A percentile compares a stretch with the other conserved stretches of the same genome.
These are phyloP conservation scores for Ophiocytium majus DNA, from an alignment of 352 stramenopile genomes.

Conservation along the genomic window DNA sequence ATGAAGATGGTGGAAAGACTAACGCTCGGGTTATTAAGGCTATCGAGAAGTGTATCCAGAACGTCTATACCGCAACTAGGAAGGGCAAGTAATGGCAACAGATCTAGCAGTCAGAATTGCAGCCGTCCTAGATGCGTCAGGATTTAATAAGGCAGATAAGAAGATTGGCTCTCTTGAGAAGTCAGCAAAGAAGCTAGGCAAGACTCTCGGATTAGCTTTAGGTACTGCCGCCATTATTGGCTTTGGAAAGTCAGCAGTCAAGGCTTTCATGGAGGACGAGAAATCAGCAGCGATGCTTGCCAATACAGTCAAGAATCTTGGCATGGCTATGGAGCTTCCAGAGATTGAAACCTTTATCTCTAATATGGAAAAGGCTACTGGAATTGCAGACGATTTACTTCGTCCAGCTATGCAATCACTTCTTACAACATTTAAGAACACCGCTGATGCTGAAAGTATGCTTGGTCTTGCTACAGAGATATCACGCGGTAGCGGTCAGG, in stretches of 20 bases:
- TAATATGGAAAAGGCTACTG: background rate
- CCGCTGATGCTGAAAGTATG: too few species aligned
- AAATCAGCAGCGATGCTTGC: background rate
- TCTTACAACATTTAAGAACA: background rate
- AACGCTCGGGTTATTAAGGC: constrained; percentile 9
- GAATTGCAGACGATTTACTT: background rate
- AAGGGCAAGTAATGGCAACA: background rate
- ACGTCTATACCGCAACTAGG: background rate
- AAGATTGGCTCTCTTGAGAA: background rate
- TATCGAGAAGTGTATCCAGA: background rate
- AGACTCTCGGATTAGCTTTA: background rate
- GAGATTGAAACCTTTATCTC: background rate
- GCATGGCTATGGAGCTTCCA: background rate
- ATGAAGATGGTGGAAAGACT: constrained; percentile 4
- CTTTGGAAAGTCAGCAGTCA: constrained; percentile 4
- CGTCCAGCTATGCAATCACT: constrained; percentile 6
- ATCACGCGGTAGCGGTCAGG: background rate
- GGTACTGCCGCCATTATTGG: background rate
- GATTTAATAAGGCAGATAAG: background rate
- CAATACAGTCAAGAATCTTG: background rate
- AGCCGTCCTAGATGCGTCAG: background rate
- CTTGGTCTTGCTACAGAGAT: background rate
- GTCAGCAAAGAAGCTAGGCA: background rate
- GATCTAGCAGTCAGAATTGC: background rate
- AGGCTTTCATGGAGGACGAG: constrained; percentile 1